Conservation (phyloP, 2,329 filamentous ascomycete species). For the Aspergillus niger region DNA sequence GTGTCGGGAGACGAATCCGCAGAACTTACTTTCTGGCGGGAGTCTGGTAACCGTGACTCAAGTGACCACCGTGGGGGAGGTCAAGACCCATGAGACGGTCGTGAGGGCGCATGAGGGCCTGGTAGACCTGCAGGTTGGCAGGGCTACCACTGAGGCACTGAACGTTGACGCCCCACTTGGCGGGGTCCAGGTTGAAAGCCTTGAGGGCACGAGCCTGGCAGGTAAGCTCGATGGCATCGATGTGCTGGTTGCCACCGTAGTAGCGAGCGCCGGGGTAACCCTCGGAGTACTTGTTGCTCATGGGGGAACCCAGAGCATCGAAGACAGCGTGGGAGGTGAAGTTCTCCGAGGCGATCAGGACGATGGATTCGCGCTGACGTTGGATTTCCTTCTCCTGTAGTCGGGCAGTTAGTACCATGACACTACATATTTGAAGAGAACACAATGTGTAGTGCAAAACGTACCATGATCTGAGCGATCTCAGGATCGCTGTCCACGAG, state of each 20-base stretch:
- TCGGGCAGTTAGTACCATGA: constrained; percentile 32
- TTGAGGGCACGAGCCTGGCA: constrained; percentile 93
- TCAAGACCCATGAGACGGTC: constrained; percentile 97
- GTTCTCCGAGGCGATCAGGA: constrained; percentile 98
- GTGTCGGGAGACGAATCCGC: background rate
- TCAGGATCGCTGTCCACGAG: constrained; percentile 89
- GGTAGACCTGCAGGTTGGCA: constrained; percentile 97
- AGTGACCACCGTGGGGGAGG: constrained; percentile 90
- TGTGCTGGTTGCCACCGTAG: constrained; percentile 99
- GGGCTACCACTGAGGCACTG: constrained; percentile 91
- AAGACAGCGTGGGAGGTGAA: constrained; percentile 98
- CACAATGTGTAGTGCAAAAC: constrained; percentile 29
- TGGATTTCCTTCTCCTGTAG: constrained; percentile 83
- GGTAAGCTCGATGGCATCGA: constrained; percentile 90
- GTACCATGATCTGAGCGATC: constrained; percentile 94
- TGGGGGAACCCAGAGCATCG: constrained; percentile 90
- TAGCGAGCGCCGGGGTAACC: constrained; percentile 97
- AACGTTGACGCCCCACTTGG: constrained; percentile 98
- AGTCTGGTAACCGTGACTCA: constrained; percentile 97
- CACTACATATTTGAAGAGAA: background rate
- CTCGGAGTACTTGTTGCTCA: constrained; percentile 99
- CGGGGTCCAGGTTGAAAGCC: constrained; percentile 81
- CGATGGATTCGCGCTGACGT: constrained; percentile 97
- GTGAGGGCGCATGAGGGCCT: constrained; percentile 88
- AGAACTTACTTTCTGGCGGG: constrained; percentile 74